Evolutionary conservation across 2,329 filamentous ascomycete genomes (phyloP).

Genomic region (Aureobasidium leucospermi): DNA sequence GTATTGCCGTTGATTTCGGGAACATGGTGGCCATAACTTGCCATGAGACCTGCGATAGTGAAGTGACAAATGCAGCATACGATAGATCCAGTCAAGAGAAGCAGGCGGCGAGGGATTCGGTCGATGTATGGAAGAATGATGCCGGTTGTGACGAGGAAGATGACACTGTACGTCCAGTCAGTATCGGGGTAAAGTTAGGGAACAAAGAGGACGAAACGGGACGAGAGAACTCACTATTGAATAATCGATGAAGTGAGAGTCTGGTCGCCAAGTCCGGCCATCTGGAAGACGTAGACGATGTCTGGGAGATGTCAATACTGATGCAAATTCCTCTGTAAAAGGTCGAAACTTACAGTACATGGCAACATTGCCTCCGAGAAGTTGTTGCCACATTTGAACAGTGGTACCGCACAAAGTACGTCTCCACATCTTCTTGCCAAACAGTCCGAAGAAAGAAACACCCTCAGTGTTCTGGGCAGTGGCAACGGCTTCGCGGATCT

Average conservation of each 20-base stretch:
- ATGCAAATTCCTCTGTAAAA: too few relatives aligned
- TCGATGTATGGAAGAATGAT: conserved; percentile 34
- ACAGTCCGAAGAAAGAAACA: conserved; percentile 35
- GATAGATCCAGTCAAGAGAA: conserved; percentile 35
- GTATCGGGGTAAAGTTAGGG: too few relatives aligned
- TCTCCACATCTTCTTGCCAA: conserved; percentile 48
- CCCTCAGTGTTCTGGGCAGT: conserved; percentile 33
- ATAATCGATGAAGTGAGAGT: conserved; percentile 34
- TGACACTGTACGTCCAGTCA: conserved; percentile 18
- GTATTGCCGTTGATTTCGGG: conserved; percentile 32
- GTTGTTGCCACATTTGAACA: conserved; percentile 51
- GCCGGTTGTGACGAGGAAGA: conserved; percentile 35
- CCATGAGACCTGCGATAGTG: conserved; percentile 40
- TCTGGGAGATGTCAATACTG: conserved; percentile 21
- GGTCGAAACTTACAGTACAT: conserved; percentile 26
- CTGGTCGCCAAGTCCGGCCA: conserved; percentile 50
- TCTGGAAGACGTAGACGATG: conserved; percentile 53
- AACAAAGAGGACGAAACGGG: too few relatives aligned
- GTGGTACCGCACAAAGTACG: conserved; percentile 48
- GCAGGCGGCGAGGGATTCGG: conserved; percentile 30
- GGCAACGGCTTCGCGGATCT: conserved; percentile 34
- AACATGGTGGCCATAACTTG: conserved; percentile 34
- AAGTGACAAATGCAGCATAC: conserved; percentile 40
- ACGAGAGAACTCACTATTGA: conserved; percentile 24
- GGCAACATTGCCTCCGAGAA: conserved; percentile 30